phyloP scores from a whole-genome alignment of 768 basidiomycete species.

The Cyclocybe aegerita region DNA sequence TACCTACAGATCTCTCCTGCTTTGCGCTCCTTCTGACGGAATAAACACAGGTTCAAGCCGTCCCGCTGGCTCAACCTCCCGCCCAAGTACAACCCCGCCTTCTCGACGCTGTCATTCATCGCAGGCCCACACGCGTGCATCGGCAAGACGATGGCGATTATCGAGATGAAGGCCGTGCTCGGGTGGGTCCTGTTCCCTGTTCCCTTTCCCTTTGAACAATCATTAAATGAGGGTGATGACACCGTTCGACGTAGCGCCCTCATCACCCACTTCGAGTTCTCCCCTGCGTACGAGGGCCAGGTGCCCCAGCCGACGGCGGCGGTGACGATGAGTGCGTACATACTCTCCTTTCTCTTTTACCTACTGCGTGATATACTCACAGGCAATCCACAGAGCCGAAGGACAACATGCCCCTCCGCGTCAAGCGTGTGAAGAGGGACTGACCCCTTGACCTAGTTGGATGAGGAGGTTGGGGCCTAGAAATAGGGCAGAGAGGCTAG shows the following conservation, averaged over 20 bases:
- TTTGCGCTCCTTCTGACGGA: too few species aligned
- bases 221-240: too few species aligned
- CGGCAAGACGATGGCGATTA: conserved; percentile 46
- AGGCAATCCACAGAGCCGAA: conserved; percentile 25
- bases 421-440: conserved; percentile 18
- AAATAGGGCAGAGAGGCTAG: too few species aligned
- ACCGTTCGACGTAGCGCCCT: conserved; percentile 26
- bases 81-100: conserved; percentile 30
- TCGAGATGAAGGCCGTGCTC: conserved; percentile 49
- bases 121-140: conserved; percentile 47
- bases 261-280: conserved; percentile 41
- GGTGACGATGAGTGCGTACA: conserved; percentile 44
- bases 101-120: conserved; percentile 41
- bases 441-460: conserved; percentile 23
- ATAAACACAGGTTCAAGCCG: conserved; percentile 48
- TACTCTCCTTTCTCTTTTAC: background rate
- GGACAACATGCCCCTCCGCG: conserved; percentile 35
- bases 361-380: background rate
- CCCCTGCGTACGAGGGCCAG: conserved; percentile 39
- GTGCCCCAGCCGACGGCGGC: conserved; percentile 28
- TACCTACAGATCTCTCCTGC: too few species aligned
- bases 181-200: conserved; percentile 26
- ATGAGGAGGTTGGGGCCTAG: too few species aligned
- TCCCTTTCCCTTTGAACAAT: too few species aligned
- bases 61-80: conserved; percentile 45